Base-by-base conservation (phyloP, 495 filamentous ascomycete species). In the Aspergillus conjunctus region DNA sequence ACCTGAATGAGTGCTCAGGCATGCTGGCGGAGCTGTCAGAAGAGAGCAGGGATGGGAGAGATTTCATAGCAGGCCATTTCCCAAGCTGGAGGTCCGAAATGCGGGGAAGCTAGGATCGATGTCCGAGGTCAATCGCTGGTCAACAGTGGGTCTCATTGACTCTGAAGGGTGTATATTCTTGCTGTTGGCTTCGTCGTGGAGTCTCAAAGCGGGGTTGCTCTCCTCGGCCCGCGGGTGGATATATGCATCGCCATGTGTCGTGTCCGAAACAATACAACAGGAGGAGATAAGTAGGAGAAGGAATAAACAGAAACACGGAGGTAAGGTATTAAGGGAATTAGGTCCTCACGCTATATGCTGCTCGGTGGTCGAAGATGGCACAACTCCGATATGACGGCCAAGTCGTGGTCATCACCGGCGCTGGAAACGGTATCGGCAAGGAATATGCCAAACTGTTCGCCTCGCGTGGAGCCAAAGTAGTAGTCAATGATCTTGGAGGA, bases 401-500 rank as follows among this genome's bases (percentile, higher is more conserved):
- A 81, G 93, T 93, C 62, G 91, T 95, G 63, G 93, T 98, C 51
- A 90, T 98, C 65, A 98, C 94, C 50, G 94, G 94, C 63, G 94
- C 94, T 51, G 93, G 94, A 54, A 93, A 93, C 74, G 94, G 94
- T 60, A 77, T 97, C 51, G 94, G 94, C 54, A 94, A 92, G 77
- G 88, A 88, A 68, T 97, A 97, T 79, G 90, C 91, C 60, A 77
- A 85, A 46, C 97, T 97, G 82, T 97, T 96, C 72, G 93, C 82
- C 58, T 90, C 89, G 46, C 83, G 92, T 67, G 94, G 94, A 61
- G 94, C 94, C 51, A 97, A 91, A 77, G 90, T 98, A 60, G 93
- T 98, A 39, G 94, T 98, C 64, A 98, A 98, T 71, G 94, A 98
- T 70, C 85, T 98, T 39, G 94, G 94, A 55, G 92, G 87, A 34